phyloP scores from a whole-genome alignment of 2,329 filamentous ascomycete genomes.

The Alternaria longipes region DNA sequence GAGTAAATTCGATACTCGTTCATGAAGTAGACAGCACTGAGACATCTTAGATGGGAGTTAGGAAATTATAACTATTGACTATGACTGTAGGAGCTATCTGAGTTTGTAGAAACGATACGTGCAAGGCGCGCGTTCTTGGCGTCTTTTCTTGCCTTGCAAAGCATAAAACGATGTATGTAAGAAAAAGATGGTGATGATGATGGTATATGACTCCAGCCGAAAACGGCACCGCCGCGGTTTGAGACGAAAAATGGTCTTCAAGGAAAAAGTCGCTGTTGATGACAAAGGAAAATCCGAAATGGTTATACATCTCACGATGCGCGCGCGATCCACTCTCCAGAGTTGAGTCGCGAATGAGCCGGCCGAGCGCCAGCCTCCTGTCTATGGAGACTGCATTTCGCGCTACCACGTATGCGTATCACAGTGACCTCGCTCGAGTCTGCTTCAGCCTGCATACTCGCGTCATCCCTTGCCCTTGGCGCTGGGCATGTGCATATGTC shows the following conservation, averaged over 20 bases:
- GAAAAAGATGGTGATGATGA: background rate
- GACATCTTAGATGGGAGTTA: background rate
- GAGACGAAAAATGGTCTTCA: background rate
- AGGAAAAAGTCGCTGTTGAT: background rate
- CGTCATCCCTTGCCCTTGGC: background rate
- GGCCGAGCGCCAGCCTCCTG: background rate
- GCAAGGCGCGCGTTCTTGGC: background rate
- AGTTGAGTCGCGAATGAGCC: background rate
- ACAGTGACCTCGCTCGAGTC: conserved; percentile 9
- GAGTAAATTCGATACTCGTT: background rate
- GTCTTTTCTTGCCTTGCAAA: background rate
- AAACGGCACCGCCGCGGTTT: background rate
- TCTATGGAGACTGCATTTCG: background rate
- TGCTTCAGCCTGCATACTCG: conserved; percentile 1
- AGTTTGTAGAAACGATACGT: background rate
- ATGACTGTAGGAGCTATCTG: background rate
- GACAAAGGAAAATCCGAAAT: background rate
- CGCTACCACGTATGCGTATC: background rate
- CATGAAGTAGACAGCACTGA: background rate
- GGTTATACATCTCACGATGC: background rate
- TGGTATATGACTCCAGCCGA: conserved; percentile 7
- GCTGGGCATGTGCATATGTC: background rate
- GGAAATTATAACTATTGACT: background rate
- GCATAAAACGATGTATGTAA: background rate
- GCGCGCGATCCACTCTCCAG: background rate